Conservation (phyloP, 129 eudicot genomes). For the Flaveria bidentis region DNA sequence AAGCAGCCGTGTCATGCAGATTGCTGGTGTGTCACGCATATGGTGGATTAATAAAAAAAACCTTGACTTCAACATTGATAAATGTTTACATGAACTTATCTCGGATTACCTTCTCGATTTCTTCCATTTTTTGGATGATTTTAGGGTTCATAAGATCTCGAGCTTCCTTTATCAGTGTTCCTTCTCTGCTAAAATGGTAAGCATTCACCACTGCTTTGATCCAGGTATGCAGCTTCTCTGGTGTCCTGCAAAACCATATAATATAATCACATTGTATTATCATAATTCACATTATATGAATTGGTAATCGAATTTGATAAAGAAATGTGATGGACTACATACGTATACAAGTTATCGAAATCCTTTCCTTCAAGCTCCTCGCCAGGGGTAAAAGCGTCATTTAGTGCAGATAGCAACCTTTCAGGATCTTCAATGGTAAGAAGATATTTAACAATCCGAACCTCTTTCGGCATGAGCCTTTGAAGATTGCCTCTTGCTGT, state of each 20-base stretch:
- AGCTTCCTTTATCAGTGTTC: conserved; percentile 63
- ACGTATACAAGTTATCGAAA: conserved; percentile 73
- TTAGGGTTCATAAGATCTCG: conserved; percentile 73
- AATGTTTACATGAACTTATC: conserved; percentile 70
- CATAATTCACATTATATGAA: no score
- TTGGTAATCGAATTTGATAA: not conserved
- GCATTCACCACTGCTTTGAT: conserved; percentile 65
- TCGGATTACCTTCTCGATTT: conserved; percentile 54
- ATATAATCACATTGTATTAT: no score
- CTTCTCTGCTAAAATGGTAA: conserved; percentile 69
- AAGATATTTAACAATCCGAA: conserved; percentile 70
- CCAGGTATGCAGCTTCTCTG: conserved; percentile 60
- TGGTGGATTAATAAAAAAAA: no score
- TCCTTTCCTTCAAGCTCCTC: conserved; percentile 67
- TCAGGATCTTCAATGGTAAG: conserved; percentile 82
- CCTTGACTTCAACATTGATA: no score
- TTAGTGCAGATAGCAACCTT: conserved; percentile 52
- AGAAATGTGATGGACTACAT: conserved; percentile 32
- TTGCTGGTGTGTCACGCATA: no score
- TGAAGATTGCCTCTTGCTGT: conserved; percentile 65
- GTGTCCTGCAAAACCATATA: conserved; percentile 56
- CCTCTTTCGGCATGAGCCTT: conserved; percentile 81
- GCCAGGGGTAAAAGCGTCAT: conserved; percentile 90
- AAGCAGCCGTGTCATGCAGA: no score
- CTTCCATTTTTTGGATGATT: conserved; percentile 61